Evolutionary conservation across 169 alveolate genomes (phyloP).

Genomic region (Eimeria falciformis): DNA sequence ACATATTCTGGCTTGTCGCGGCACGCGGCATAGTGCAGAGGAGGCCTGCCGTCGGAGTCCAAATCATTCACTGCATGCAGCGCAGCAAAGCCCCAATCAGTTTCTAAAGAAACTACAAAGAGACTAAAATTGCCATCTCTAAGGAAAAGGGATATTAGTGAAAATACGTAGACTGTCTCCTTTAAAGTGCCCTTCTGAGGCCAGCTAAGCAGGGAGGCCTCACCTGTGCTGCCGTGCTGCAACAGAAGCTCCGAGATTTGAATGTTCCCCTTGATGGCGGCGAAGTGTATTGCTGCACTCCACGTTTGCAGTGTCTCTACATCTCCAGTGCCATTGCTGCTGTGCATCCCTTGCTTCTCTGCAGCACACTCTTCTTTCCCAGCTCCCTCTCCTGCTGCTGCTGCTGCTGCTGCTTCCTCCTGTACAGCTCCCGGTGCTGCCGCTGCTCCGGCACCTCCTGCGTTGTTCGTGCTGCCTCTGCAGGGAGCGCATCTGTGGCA

Average conservation of each 20-base stretch:
- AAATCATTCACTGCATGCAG: constrained; percentile 78
- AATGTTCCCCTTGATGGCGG: constrained; percentile 82
- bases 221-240: constrained; percentile 80
- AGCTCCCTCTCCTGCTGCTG: constrained; percentile 26
- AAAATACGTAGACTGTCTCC: neutral
- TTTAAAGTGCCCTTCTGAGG: no score
- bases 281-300: constrained; percentile 85
- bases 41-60: constrained; percentile 81
- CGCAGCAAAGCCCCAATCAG: neutral
- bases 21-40: constrained; percentile 85
- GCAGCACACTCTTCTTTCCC: neutral
- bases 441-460: neutral
- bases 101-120: neutral
- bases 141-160: neutral
- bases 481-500: constrained; percentile 86
- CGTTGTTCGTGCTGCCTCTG: constrained; percentile 76
- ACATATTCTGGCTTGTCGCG: constrained; percentile 78
- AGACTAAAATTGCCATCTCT: neutral
- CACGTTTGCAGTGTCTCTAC: constrained; percentile 40
- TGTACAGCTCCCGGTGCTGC: neutral
- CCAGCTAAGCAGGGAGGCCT: neutral
- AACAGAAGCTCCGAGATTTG: constrained; percentile 78
- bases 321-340: neutral
- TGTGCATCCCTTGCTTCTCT: neutral
- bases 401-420: constrained; percentile 5